A percentile compares a stretch with the other conserved stretches of the same genome.
Evolutionary conservation across 306 rosid species (phyloP).

Genomic region (Glycine latifolia): DNA sequence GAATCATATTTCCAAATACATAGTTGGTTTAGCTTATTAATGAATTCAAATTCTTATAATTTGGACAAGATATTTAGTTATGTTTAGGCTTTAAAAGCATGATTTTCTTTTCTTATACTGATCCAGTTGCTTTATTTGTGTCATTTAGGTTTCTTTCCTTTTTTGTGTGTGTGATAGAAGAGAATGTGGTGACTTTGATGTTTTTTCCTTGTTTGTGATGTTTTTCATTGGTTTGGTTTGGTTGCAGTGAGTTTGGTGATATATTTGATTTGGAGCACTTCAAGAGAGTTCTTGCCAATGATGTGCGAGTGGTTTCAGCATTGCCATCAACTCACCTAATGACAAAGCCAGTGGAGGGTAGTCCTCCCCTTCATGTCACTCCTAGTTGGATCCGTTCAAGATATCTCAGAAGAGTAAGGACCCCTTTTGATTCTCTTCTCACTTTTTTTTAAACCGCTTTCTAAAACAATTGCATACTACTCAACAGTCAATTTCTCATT

Average conservation of each 20-base stretch:
- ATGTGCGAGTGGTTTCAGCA: conserved; percentile 83
- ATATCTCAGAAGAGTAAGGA: conserved; percentile 69
- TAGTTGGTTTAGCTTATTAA: neutral
- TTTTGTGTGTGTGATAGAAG: neutral
- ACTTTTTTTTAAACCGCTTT: neutral
- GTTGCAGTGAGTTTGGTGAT: conserved; percentile 91
- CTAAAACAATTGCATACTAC: neutral
- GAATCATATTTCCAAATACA: neutral
- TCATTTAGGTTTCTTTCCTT: conserved; percentile 2
- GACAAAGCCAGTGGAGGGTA: conserved; percentile 86
- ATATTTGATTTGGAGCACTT: conserved; percentile 95
- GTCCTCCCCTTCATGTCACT: conserved; percentile 79
- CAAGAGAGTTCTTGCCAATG: conserved; percentile 78
- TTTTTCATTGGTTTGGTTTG: conserved; percentile 41
- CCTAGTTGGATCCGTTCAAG: conserved; percentile 85
- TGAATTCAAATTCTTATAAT: neutral
- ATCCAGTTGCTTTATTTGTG: neutral
- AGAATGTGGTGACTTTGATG: conserved; percentile 6
- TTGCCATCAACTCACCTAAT: conserved; percentile 90
- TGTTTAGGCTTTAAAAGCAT: too few species aligned
- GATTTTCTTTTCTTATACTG: neutral
- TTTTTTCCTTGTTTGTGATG: conserved; percentile 14
- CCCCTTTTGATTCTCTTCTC: neutral
- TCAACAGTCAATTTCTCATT: too few species aligned
- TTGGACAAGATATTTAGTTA: neutral